Conservation (phyloP, 2,329 filamentous ascomycete genomes). For the Stagonosporopsis vannaccii region DNA sequence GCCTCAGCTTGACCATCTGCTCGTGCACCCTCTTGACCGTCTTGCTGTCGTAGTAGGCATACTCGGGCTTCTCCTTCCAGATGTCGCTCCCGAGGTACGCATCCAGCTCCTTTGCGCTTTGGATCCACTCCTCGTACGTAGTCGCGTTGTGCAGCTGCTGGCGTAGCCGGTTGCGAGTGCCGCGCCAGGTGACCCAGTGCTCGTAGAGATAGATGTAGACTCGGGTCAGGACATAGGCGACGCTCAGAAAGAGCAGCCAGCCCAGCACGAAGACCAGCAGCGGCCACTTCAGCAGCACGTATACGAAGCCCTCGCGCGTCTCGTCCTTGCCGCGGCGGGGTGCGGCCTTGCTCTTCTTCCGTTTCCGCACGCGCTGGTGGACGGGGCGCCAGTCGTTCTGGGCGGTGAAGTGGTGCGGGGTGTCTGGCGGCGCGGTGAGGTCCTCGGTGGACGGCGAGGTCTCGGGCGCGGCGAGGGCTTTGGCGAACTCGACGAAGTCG, state of each 20-base stretch:
- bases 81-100: slow-evolving; percentile 77
- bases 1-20: slow-evolving; percentile 72
- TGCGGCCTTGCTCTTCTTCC: slow-evolving; percentile 46
- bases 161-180: slow-evolving; percentile 74
- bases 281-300: slow-evolving; percentile 90
- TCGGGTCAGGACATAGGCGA: slow-evolving; percentile 80
- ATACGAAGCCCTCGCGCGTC: slow-evolving; percentile 91
- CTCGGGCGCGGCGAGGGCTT: slow-evolving; percentile 83
- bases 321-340: slow-evolving; percentile 74
- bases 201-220: slow-evolving; percentile 94
- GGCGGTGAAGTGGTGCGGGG: slow-evolving; percentile 75
- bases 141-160: slow-evolving; percentile 73
- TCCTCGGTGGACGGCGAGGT: slow-evolving; percentile 70
- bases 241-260: slow-evolving; percentile 78
- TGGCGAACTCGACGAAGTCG: slow-evolving; percentile 79
- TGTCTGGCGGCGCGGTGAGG: slow-evolving; percentile 52
- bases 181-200: slow-evolving; percentile 88
- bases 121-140: slow-evolving; percentile 84
- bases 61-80: slow-evolving; percentile 78
- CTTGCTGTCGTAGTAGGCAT: slow-evolving; percentile 84
- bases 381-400: slow-evolving; percentile 96
- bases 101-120: slow-evolving; percentile 80
- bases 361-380: slow-evolving; percentile 69
- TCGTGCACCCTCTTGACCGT: slow-evolving; percentile 80
- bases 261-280: slow-evolving; percentile 79